These are phyloP conservation scores for Trichosporon sp. DNA, from an alignment of 1,284 basidiomycete genomes.

Conservation along the genomic window DNA sequence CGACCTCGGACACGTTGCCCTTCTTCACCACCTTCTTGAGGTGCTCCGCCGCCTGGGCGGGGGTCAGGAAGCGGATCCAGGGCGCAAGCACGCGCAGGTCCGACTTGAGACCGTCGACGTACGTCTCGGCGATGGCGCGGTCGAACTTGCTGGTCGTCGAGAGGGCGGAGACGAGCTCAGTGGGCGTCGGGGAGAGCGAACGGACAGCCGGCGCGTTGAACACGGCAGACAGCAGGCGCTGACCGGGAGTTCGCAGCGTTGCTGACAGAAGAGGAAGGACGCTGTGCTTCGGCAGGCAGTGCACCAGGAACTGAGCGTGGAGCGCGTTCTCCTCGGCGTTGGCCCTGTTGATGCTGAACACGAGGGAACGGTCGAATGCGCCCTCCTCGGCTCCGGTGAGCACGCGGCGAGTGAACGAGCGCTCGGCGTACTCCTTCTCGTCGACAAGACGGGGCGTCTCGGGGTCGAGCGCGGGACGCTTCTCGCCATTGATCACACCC, in stretches of 20 bases:
- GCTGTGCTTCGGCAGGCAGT: constrained; percentile 25
- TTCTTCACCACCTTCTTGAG: constrained; percentile 27
- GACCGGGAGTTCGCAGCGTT: constrained; percentile 1
- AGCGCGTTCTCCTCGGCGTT: constrained; percentile 27
- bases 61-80: constrained; percentile 42
- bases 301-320: constrained; percentile 36
- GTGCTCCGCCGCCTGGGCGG: constrained; percentile 29
- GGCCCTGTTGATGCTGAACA: constrained; percentile 21
- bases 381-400: constrained; percentile 21
- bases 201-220: neutral
- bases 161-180: neutral
- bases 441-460: constrained; percentile 30
- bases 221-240: neutral
- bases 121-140: constrained; percentile 36
- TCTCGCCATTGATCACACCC: constrained; percentile 27
- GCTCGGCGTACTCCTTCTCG: constrained; percentile 28
- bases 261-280: constrained; percentile 23
- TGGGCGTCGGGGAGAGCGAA: neutral
- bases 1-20: constrained; percentile 9
- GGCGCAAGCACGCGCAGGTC: constrained; percentile 34
- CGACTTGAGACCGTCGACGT: constrained; percentile 27
- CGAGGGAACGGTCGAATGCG: neutral
- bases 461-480: constrained; percentile 14
- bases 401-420: constrained; percentile 27
- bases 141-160: constrained; percentile 25